Evolutionary conservation across 495 filamentous ascomycete species (phyloP).

Genomic region (Aspergillus nanangensis): DNA sequence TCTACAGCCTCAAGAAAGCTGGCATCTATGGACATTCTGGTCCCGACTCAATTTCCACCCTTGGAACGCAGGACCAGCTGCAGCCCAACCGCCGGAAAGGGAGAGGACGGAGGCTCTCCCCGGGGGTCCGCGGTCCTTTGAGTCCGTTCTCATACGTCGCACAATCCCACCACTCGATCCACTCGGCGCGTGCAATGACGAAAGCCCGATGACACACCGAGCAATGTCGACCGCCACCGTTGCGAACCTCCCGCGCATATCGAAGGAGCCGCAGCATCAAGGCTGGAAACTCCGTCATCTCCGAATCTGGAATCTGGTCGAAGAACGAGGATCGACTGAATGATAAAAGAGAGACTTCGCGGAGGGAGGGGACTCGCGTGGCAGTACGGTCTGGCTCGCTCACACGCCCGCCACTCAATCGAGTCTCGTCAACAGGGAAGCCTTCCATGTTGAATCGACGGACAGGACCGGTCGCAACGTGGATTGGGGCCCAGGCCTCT

Average conservation of each 20-base stretch:
- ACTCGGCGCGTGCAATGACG: constrained; percentile 57
- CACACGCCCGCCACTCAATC: not conserved
- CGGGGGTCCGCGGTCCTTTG: constrained; percentile 32
- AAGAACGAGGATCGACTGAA: constrained; percentile 39
- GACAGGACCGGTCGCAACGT: constrained; percentile 42
- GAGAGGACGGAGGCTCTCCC: constrained; percentile 39
- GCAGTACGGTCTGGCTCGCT: not conserved
- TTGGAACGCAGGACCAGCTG: constrained; percentile 59
- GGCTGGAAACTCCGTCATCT: constrained; percentile 35
- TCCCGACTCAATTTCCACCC: too few species aligned
- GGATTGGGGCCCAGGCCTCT: constrained; percentile 37
- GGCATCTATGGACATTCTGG: too few species aligned
- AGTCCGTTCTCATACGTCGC: constrained; percentile 41
- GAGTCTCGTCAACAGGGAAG: constrained; percentile 11
- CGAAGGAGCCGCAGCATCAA: constrained; percentile 37
- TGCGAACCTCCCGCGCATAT: constrained; percentile 37
- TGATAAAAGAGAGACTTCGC: constrained; percentile 54
- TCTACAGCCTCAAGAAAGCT: too few species aligned
- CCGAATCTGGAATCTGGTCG: constrained; percentile 36
- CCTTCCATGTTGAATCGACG: constrained; percentile 44
- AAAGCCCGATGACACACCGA: constrained; percentile 56
- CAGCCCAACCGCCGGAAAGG: constrained; percentile 64
- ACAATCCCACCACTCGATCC: constrained; percentile 71
- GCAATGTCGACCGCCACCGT: constrained; percentile 51
- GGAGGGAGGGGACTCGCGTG: constrained; percentile 47